Base-by-base conservation (phyloP, 2,329 filamentous ascomycete species). In the Colletotrichum lentis region DNA sequence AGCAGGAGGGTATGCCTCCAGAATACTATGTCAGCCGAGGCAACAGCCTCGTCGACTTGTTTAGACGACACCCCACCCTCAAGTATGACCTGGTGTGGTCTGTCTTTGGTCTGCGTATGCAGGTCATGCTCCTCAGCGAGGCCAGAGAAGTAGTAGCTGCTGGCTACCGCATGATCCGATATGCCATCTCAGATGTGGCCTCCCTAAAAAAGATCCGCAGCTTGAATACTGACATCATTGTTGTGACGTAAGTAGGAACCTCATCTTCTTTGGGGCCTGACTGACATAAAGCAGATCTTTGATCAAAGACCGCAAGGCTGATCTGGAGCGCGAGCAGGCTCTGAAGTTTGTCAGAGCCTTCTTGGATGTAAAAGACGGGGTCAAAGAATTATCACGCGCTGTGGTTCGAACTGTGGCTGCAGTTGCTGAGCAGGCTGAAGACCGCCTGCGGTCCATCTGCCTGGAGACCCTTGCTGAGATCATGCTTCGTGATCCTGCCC, bases 71-170 rank as follows among this genome's bases (percentile, higher is more conserved):
- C 78, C 93, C 94, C 1, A 95, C 93, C 1, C 85, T 99, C 65
- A 99, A 99, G 76, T 97, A 98, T 77, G 96, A 99, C 78, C 82
- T 99, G 56, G 94, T 93, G 1, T 99, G 96, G 96, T 92, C 94
- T 4, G 90, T 97, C 1, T 99, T 99, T 79, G 96, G 96, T 2
- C 81, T 96, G 56, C 88, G 96, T 50, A 94, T 98, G 83, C 96
- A 99, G 79, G 90, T 93, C 73, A 96, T 99, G 93, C 89, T 99
- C 24, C 83, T 99, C 64, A 97, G 95, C 76, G 95, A 97, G 73
- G 97, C 92, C 77, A 89, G 95, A 72, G 96, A 99, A 81, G 95
- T 98, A 12, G 93, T 97, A 27, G 96, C 96, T 31, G 93, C 96
- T 50, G 96, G 93, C 1, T 99, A 98, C 78, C 88, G 96, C 70